A percentile compares a stretch with the other conserved stretches of the same genome.
Conservation (phyloP, 2,329 filamentous ascomycete species). For the Stagonosporopsis cucurbitacearum region DNA sequence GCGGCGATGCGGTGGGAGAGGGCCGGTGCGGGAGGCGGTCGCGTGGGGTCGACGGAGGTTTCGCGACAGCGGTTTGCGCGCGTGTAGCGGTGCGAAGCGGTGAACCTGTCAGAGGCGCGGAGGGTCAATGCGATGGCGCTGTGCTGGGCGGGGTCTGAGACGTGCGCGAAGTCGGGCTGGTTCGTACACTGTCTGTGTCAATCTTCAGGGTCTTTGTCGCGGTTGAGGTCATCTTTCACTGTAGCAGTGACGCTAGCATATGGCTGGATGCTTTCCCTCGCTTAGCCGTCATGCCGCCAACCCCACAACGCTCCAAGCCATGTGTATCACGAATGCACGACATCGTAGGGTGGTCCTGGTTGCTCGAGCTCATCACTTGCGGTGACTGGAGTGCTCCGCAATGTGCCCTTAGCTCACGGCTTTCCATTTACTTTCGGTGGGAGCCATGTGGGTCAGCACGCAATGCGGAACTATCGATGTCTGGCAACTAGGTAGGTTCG, state of each 20-base stretch:
- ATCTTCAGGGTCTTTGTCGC: slow-evolving; percentile 8
- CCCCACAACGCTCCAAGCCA: slow-evolving; percentile 13
- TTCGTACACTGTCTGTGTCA: slow-evolving; percentile 14
- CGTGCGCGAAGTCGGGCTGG: slow-evolving; percentile 15
- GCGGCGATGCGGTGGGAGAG: slow-evolving; percentile 9
- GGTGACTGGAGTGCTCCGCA: slow-evolving; percentile 19
- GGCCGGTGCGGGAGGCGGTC: slow-evolving; percentile 22
- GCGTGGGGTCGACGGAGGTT: slow-evolving; percentile 5
- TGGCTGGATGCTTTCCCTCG: slow-evolving; percentile 7
- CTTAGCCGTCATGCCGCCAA: slow-evolving; percentile 9
- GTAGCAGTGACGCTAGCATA: slow-evolving; percentile 4
- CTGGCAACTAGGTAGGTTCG: slow-evolving; percentile 18
- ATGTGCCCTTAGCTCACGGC: slow-evolving; percentile 12
- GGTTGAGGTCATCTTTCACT: slow-evolving; percentile 15
- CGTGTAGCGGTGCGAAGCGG: slow-evolving; percentile 15
- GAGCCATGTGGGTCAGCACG: slow-evolving; percentile 14
- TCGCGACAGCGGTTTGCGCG: slow-evolving; percentile 9
- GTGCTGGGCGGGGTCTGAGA: slow-evolving; percentile 10
- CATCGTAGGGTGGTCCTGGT: slow-evolving; percentile 24
- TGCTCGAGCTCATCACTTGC: slow-evolving; percentile 15
- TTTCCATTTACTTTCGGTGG: slow-evolving; percentile 8
- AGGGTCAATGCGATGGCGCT: slow-evolving; percentile 8
- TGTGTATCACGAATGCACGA: slow-evolving; percentile 26
- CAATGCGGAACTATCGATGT: slow-evolving; percentile 9
- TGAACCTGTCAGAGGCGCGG: slow-evolving; percentile 9